phyloP scores from a whole-genome alignment of 345 rosid species.

The Euphorbia peplus region DNA sequence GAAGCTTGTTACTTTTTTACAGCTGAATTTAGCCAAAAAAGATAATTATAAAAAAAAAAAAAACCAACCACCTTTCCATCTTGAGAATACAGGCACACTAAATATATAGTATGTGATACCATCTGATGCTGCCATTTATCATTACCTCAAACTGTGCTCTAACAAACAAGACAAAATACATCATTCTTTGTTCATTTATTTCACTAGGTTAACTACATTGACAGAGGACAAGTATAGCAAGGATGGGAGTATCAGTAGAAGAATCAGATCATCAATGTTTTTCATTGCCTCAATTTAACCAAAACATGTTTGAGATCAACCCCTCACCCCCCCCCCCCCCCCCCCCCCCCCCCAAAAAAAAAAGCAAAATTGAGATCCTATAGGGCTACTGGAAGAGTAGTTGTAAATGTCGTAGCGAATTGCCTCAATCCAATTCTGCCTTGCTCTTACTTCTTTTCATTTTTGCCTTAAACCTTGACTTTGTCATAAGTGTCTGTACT shows the following conservation, averaged over 20 bases:
- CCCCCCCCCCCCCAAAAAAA: background rate
- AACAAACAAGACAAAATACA: background rate
- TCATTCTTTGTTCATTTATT: background rate
- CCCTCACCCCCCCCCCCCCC: too few species aligned
- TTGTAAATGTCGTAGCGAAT: conserved; percentile 6
- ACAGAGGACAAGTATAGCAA: background rate
- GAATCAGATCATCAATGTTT: background rate
- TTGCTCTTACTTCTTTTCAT: conserved; percentile 89
- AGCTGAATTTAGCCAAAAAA: too few species aligned
- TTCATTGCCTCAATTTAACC: conserved; percentile 20
- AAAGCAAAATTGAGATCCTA: conserved; percentile 27
- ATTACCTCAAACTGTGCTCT: background rate
- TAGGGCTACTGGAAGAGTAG: conserved; percentile 19
- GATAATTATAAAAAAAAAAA: too few species aligned
- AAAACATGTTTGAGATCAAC: conserved; percentile 16
- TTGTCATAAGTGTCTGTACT: conserved; percentile 68
- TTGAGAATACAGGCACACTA: too few species aligned
- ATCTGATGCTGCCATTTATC: background rate
- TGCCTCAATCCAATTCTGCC: conserved; percentile 53
- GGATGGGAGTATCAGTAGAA: background rate
- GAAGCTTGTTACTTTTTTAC: too few species aligned
- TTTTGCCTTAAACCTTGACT: conserved; percentile 94
- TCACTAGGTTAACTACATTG: background rate
- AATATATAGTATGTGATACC: too few species aligned
- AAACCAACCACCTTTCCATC: too few species aligned